Percentiles rank a stretch among this genome's conserved stretches.
Conservation (phyloP, 139 green algal genomes). For the Closterium sp. region DNA sequence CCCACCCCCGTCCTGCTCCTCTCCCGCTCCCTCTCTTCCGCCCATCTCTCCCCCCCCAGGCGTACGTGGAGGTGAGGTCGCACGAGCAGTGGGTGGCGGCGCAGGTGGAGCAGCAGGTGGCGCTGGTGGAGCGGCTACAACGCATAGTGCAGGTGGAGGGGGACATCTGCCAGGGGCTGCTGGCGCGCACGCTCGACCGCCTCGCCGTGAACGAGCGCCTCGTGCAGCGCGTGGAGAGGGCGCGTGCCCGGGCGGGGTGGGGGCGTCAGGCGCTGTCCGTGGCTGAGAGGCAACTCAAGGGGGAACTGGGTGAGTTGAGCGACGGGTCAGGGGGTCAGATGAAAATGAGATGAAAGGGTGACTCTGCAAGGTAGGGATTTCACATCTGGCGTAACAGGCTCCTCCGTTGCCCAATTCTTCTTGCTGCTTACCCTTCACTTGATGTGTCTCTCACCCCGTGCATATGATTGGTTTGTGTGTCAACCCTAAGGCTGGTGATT, state of each 20-base stretch:
- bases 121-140: neutral
- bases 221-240: neutral
- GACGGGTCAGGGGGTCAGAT: no score
- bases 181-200: neutral
- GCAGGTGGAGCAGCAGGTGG: neutral
- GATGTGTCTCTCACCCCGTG: no score
- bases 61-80: neutral
- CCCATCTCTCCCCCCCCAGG: no score
- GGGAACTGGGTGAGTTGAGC: neutral
- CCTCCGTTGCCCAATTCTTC: no score
- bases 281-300: neutral
- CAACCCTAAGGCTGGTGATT: no score
- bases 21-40: no score
- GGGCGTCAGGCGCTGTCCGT: neutral
- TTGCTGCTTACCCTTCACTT: no score
- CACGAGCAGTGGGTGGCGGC: neutral
- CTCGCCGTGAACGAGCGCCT: neutral
- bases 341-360: no score
- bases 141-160: neutral
- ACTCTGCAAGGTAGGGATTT: no score
- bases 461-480: no score
- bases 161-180: neutral
- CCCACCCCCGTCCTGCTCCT: no score
- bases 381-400: no score
- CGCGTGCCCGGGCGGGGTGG: neutral